These are phyloP conservation scores for Fusarium napiforme DNA, from an alignment of 2,329 filamentous ascomycete genomes.

Conservation along the genomic window DNA sequence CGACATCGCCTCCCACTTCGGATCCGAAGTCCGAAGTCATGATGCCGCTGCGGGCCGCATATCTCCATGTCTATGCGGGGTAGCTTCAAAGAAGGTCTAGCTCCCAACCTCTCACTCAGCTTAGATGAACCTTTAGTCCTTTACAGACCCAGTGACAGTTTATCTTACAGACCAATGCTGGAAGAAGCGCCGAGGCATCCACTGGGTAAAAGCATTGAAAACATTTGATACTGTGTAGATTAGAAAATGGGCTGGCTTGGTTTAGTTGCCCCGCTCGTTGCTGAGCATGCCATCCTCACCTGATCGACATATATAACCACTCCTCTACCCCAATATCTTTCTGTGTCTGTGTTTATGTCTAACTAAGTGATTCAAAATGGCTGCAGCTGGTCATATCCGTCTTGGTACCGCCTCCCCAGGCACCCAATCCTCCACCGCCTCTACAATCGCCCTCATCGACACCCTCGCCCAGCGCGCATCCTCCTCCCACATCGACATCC, in stretches of 20 bases:
- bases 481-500: slow-evolving; percentile 66
- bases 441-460: slow-evolving; percentile 75
- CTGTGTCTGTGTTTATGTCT: not conserved
- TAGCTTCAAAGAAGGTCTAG: slow-evolving; percentile 20
- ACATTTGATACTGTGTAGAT: not conserved
- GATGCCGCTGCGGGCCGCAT: slow-evolving; percentile 15
- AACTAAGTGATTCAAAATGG: slow-evolving; percentile 10
- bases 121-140: not conserved
- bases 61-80: slow-evolving; percentile 12
- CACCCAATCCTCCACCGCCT: slow-evolving; percentile 59
- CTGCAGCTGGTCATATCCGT: slow-evolving; percentile 54
- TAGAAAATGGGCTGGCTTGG: not conserved
- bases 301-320: slow-evolving; percentile 4
- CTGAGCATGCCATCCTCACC: slow-evolving; percentile 10
- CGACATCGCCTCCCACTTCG: slow-evolving; percentile 10
- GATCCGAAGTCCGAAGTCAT: slow-evolving; percentile 2
- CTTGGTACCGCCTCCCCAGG: slow-evolving; percentile 67
- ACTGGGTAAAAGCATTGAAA: not conserved
- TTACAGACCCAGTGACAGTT: not conserved
- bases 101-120: slow-evolving; percentile 3
- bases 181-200: slow-evolving; percentile 12
- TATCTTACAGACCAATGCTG: not conserved
- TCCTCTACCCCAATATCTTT: not conserved
- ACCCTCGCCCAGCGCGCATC: slow-evolving; percentile 72
- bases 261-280: slow-evolving; percentile 30